Evolutionary conservation across 345 rosid species (phyloP).

Genomic region (Luvunga scandens): DNA sequence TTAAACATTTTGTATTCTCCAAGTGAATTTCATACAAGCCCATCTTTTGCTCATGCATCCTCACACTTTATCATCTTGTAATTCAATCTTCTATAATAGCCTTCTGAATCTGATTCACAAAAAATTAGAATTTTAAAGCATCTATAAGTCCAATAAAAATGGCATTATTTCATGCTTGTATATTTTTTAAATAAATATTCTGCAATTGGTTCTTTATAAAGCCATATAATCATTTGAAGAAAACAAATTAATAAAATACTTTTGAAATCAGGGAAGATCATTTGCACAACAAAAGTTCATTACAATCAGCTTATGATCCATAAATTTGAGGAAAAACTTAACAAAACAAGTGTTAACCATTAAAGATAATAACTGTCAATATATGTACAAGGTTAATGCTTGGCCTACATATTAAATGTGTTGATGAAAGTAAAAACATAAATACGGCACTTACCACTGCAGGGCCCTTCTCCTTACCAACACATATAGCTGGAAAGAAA

Average conservation of each 20-base stretch:
- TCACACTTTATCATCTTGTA: not conserved
- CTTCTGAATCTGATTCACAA: not conserved
- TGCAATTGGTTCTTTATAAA: not conserved
- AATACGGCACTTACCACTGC: conserved; percentile 58
- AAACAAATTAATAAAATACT: not conserved
- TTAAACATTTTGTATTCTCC: not conserved
- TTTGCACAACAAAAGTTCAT: not conserved
- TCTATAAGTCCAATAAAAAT: not conserved
- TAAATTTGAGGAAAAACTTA: not conserved
- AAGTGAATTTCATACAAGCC: not conserved
- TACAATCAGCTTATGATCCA: not conserved
- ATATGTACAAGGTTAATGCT: not conserved
- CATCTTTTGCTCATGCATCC: not conserved
- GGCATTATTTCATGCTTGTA: not conserved
- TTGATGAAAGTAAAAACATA: not conserved
- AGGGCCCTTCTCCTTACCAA: conserved; percentile 62
- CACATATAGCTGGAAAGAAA: conserved; percentile 72
- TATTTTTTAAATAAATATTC: not conserved
- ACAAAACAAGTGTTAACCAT: not conserved
- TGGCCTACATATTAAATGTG: conserved; percentile 3
- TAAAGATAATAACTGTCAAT: not conserved
- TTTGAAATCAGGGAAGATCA: not conserved
- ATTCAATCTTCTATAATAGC: not conserved
- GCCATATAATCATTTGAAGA: not conserved
- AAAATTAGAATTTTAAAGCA: not conserved